A percentile compares a stretch with the other conserved stretches of the same genome.
Conservation (phyloP, 257 asterid genomes). For the Pogostemon cablin region DNA sequence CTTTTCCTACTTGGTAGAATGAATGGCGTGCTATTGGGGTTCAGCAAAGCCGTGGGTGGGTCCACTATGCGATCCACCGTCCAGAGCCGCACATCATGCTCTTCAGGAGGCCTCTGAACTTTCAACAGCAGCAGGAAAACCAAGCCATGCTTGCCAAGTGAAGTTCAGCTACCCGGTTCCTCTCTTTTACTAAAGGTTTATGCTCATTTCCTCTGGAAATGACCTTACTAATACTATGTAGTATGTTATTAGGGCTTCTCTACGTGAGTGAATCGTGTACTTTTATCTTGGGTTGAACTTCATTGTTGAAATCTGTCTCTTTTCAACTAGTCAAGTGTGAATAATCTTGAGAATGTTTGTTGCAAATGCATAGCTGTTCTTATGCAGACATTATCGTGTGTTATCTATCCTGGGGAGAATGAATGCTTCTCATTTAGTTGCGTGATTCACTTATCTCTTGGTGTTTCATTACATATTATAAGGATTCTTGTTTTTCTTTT, state of each 20-base stretch:
- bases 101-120: slow-evolving; percentile 91
- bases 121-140: slow-evolving; percentile 76
- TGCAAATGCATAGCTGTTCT: no score
- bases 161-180: slow-evolving; percentile 16
- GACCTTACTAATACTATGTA: slow-evolving; percentile 23
- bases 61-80: slow-evolving; percentile 90
- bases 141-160: slow-evolving; percentile 47
- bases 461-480: no score
- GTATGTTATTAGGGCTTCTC: slow-evolving; percentile 21
- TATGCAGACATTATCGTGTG: background rate
- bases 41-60: slow-evolving; percentile 99
- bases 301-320: slow-evolving; percentile 31
- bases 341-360: slow-evolving; percentile 20
- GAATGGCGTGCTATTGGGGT: slow-evolving; percentile 97
- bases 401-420: background rate
- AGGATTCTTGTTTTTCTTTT: no score
- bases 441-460: no score
- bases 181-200: slow-evolving; percentile 29
- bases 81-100: slow-evolving; percentile 99
- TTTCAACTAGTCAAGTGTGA: slow-evolving; percentile 20
- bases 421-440: no score
- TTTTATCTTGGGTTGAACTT: slow-evolving; percentile 5
- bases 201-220: slow-evolving; percentile 39
- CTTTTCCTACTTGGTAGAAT: slow-evolving; percentile 42
- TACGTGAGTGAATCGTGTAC: slow-evolving; percentile 15